Percentiles rank a stretch among this genome's conserved stretches.
These are phyloP conservation scores for Porcisia hertigi DNA, from an alignment of 208 protist species.

Conservation along the genomic window DNA sequence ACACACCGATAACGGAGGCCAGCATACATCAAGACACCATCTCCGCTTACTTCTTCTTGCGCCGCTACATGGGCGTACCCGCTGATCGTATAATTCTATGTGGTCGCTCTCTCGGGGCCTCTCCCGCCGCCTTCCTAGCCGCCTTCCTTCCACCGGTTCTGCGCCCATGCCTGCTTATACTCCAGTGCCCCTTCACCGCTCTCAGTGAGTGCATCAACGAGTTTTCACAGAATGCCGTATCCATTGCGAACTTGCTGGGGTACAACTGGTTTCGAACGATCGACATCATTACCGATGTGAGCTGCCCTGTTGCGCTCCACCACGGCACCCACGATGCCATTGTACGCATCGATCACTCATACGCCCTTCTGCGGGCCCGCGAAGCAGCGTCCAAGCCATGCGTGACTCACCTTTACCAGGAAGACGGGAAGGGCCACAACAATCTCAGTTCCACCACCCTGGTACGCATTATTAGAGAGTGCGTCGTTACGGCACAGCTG, in stretches of 20 bases:
- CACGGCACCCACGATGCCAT: conserved; percentile 79
- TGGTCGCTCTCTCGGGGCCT: conserved; percentile 81
- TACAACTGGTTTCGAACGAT: conserved; percentile 86
- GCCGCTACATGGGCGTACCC: conserved; percentile 53
- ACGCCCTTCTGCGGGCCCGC: conserved; percentile 50
- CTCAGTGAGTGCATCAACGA: conserved; percentile 79
- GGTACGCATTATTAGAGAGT: conserved; percentile 55
- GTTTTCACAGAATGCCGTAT: conserved; percentile 57
- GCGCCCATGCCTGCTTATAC: conserved; percentile 53
- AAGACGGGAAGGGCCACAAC: conserved; percentile 76
- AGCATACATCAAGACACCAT: conserved; percentile 68
- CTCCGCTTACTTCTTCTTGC: conserved; percentile 68
- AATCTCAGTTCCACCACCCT: conserved; percentile 56
- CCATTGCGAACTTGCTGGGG: conserved; percentile 71
- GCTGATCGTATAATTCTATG: conserved; percentile 66
- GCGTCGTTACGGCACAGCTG: conserved; percentile 31
- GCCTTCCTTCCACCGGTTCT: conserved; percentile 41
- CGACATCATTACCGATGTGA: conserved; percentile 74
- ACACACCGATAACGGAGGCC: conserved; percentile 50
- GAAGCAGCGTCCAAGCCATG: conserved; percentile 48
- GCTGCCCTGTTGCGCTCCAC: conserved; percentile 79
- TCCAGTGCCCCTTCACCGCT: conserved; percentile 79
- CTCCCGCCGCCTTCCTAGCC: conserved; percentile 50
- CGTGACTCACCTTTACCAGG: conserved; percentile 60
- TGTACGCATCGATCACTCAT: conserved; percentile 72